Conservation (phyloP, 495 filamentous ascomycete genomes). For the Penicillium waksmanii region DNA sequence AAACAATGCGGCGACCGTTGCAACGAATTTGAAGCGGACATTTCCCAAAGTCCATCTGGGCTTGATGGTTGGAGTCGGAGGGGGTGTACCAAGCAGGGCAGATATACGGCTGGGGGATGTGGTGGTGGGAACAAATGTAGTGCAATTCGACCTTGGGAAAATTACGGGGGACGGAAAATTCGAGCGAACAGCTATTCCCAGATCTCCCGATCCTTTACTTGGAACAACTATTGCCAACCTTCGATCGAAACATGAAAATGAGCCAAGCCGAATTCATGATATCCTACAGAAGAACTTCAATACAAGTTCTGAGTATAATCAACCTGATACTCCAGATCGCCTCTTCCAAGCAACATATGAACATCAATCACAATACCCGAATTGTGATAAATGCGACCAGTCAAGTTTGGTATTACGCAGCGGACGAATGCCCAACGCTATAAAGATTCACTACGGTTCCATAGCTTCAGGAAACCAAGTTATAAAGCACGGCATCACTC, state of each 20-base stretch:
- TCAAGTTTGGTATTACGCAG: not conserved
- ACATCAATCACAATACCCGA: not conserved
- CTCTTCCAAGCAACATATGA: not conserved
- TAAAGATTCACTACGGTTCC: not conserved
- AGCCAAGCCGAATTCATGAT: not conserved
- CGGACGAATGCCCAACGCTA: not conserved
- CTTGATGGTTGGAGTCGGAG: constrained; percentile 38
- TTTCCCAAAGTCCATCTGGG: constrained; percentile 35
- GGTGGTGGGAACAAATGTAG: constrained; percentile 41
- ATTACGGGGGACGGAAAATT: constrained; percentile 19
- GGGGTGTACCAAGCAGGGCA: constrained; percentile 30
- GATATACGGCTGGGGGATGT: constrained; percentile 37
- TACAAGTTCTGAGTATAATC: not conserved
- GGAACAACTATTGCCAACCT: constrained; percentile 17
- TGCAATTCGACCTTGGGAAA: constrained; percentile 49
- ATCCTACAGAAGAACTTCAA: not conserved
- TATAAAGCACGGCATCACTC: not conserved
- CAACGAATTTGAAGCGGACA: constrained; percentile 25
- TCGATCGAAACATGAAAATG: not conserved
- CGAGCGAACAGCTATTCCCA: constrained; percentile 20
- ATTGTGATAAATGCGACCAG: not conserved
- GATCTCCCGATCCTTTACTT: constrained; percentile 15
- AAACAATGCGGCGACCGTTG: constrained; percentile 23
- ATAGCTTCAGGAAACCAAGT: not conserved
- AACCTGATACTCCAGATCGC: not conserved